Percentiles rank a stretch among this genome's conserved stretches.
Conservation (phyloP, 768 basidiomycete genomes). For the Termitomyces sp. region DNA sequence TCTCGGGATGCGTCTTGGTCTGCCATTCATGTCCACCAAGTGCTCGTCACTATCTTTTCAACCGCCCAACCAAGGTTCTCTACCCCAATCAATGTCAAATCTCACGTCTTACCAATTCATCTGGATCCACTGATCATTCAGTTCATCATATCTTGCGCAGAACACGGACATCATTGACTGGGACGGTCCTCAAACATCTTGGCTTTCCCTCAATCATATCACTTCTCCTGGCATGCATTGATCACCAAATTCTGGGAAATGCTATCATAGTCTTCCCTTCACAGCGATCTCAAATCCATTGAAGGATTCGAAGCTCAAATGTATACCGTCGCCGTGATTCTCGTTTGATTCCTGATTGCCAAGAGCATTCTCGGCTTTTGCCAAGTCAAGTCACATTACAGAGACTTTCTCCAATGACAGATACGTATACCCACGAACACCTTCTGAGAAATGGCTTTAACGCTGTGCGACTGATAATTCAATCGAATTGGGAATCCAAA, state of each 20-base stretch:
- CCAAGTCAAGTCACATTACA: too few species aligned
- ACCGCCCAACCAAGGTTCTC: neutral
- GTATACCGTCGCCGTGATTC: too few species aligned
- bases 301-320: neutral
- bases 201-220: neutral
- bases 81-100: neutral
- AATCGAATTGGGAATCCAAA: too few species aligned
- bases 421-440: too few species aligned
- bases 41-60: neutral
- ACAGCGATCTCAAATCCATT: neutral
- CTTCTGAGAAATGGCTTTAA: too few species aligned
- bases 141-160: neutral
- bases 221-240: neutral
- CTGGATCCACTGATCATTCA: neutral
- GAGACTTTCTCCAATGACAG: too few species aligned
- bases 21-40: neutral
- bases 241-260: too few species aligned
- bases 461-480: too few species aligned
- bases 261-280: neutral
- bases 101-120: neutral
- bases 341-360: too few species aligned
- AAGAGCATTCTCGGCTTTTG: too few species aligned
- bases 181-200: too few species aligned
- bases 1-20: neutral
- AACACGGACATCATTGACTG: neutral